These are phyloP conservation scores for Harringtonia aguacate DNA, from an alignment of 2,329 filamentous ascomycete genomes.

Conservation along the genomic window DNA sequence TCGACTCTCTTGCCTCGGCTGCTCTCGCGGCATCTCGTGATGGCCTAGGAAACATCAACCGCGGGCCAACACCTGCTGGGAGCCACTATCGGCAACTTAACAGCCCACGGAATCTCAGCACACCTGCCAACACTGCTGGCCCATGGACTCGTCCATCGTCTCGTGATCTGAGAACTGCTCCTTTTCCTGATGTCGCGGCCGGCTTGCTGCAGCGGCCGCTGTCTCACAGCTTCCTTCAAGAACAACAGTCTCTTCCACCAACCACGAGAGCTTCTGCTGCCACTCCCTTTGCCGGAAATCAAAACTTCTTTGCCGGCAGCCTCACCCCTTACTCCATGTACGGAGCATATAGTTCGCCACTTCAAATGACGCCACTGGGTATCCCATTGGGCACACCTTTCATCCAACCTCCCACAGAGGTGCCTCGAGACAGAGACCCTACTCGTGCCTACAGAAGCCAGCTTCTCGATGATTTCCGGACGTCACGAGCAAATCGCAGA, in stretches of 20 bases:
- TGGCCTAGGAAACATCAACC: slow-evolving; percentile 22
- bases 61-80: slow-evolving; percentile 22
- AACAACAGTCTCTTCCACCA: slow-evolving; percentile 3
- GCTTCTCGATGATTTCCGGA: slow-evolving; percentile 70
- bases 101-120: slow-evolving; percentile 16
- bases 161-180: slow-evolving; percentile 18
- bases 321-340: slow-evolving; percentile 20
- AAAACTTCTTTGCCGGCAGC: neutral
- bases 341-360: slow-evolving; percentile 25
- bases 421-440: slow-evolving; percentile 6
- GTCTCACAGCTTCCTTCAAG: slow-evolving; percentile 1
- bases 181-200: neutral
- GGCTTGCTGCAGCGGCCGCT: slow-evolving; percentile 2
- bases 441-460: slow-evolving; percentile 45
- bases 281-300: neutral
- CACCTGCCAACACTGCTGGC: slow-evolving; percentile 13
- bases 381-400: slow-evolving; percentile 16
- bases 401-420: slow-evolving; percentile 27
- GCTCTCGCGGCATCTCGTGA: slow-evolving; percentile 12
- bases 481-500: slow-evolving; percentile 54
- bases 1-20: neutral
- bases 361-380: slow-evolving; percentile 18
- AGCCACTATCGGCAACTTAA: slow-evolving; percentile 20
- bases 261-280: neutral
- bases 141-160: slow-evolving; percentile 26